phyloP scores from a whole-genome alignment of 371 early-diverging fungal species.

The Capillidium rhysosporum region DNA sequence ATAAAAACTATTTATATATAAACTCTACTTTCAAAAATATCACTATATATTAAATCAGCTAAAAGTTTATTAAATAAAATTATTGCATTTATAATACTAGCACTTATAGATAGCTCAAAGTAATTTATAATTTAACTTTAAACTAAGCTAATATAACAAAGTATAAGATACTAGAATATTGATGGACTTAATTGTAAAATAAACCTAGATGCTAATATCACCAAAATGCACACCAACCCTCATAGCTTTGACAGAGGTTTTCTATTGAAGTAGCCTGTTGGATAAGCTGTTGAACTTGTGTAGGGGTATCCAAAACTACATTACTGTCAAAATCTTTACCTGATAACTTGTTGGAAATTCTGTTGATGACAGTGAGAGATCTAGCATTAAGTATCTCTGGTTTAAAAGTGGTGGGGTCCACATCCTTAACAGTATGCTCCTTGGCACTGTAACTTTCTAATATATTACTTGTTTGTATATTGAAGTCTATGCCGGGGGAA shows the following conservation, averaged over 20 bases:
- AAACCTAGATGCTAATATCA: no score
- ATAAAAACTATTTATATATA: no score
- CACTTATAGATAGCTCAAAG: no score
- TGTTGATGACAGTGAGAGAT: constrained; percentile 32
- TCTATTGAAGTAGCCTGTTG: constrained; percentile 83
- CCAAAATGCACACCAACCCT: constrained; percentile 63
- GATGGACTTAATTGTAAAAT: no score
- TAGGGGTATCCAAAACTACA: constrained; percentile 52
- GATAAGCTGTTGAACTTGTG: constrained; percentile 85
- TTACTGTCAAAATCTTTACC: constrained; percentile 79
- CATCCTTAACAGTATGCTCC: background rate
- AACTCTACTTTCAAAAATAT: no score
- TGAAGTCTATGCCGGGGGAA: background rate
- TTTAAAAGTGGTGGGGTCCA: constrained; percentile 1
- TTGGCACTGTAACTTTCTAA: background rate
- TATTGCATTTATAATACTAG: no score
- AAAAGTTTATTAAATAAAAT: no score
- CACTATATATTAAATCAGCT: no score
- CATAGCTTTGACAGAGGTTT: constrained; percentile 88
- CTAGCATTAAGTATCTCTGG: constrained; percentile 25
- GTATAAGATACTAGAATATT: no score
- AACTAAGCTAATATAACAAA: no score
- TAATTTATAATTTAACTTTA: no score
- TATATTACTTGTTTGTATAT: background rate
- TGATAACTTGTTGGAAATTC: constrained; percentile 25